phyloP scores from a whole-genome alignment of 768 basidiomycete genomes.

The Pleurotus platypus region DNA sequence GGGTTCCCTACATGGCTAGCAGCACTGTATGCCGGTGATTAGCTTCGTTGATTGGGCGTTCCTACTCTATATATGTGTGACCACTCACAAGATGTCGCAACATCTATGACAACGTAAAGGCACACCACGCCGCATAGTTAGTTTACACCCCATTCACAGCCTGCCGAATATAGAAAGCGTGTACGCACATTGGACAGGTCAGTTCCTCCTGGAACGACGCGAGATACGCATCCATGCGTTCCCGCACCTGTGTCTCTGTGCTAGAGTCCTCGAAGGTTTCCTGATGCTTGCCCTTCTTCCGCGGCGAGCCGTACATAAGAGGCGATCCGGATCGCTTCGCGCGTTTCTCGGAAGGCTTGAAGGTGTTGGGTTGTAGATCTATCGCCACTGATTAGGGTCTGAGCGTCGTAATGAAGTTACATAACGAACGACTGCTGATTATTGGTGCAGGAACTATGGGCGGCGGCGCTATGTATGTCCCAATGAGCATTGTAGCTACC shows the following conservation, averaged over 20 bases:
- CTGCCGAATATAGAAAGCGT: too few species aligned
- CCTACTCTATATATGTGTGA: slow-evolving; percentile 3
- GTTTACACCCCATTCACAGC: too few species aligned
- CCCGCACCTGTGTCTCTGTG: slow-evolving; percentile 10
- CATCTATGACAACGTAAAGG: slow-evolving; percentile 40
- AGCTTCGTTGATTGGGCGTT: neutral
- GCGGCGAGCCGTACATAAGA: slow-evolving; percentile 10
- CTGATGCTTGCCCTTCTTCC: slow-evolving; percentile 45
- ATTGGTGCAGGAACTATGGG: too few species aligned
- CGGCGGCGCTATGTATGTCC: too few species aligned
- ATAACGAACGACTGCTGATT: neutral
- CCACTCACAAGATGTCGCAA: slow-evolving; percentile 62
- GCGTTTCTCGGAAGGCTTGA: neutral
- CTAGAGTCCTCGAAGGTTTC: slow-evolving; percentile 3
- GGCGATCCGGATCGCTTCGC: slow-evolving; percentile 1
- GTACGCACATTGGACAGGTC: slow-evolving; percentile 67
- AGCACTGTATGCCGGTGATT: slow-evolving; percentile 35
- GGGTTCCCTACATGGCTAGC: slow-evolving; percentile 62
- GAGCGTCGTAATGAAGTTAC: neutral
- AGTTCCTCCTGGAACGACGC: slow-evolving; percentile 60
- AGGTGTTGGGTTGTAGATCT: neutral
- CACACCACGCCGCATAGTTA: neutral
- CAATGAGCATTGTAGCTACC: neutral
- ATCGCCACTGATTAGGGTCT: neutral
- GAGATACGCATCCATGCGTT: slow-evolving; percentile 25